Evolutionary conservation across 805 yeast species (phyloP), one percentile per base, ranked within the genome.

Genomic region (Kregervanrija pseudodelftensis): DNA sequence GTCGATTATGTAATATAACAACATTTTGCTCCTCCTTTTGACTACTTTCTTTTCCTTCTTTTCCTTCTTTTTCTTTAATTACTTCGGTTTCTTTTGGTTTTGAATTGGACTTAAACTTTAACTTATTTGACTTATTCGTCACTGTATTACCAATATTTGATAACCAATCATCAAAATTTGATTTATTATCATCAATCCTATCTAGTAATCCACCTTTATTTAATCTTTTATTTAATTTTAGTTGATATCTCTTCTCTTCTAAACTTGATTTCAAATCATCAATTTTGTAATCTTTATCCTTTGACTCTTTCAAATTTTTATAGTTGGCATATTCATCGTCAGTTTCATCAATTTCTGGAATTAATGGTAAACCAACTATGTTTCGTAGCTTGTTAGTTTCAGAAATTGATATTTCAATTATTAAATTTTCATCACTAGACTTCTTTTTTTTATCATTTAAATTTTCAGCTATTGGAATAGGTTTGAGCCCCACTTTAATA

Each of bases 361-460:
- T 54, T 5, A 70, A 69, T 37, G 62, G 59, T n/a, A 75, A 58
- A 1, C 80, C 80, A 28, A 73, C 45, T 39, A 66, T 58, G 3
- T 56, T 50, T 30, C 79, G 59, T 11, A 74, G 60, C 49, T 61
- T 64, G 56, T 75, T 75, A 0, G 79, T 74, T 47, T 74, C 79
- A 40, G 64, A 70, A 4, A 74, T 43, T 2, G 74, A 66, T 31
- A 70, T 31, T 4, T 47, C 43, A 7, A 30, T 3, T 14, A 30
- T 60, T 50, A 50, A 63, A 34, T 39, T 36, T 8, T 36, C 33
- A 35, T 47, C 34, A 11, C 46, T 44, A 12, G 41, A 45, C 8
- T 69, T 32, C 28, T 46, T 34, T 9, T 47, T 47, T 12, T 45
- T 48, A 5, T 70, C 72, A 22, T 22, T 22, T 22, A 22, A 5